Evolutionary conservation across 208 protist genomes (phyloP), one percentile per base, ranked within the genome.

Genomic region (Crithidia acanthocephali): DNA sequence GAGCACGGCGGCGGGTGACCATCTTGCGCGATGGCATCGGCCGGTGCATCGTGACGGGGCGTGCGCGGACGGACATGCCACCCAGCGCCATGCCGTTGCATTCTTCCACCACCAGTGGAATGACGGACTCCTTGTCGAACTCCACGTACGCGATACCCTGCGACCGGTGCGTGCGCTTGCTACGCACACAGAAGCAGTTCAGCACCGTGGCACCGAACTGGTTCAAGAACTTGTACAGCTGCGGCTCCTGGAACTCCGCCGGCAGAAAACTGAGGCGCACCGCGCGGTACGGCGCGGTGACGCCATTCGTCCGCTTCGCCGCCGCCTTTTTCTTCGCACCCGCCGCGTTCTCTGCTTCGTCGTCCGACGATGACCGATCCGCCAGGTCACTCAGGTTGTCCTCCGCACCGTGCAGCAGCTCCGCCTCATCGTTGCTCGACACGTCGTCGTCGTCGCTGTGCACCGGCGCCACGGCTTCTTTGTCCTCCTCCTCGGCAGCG

Each of bases 151-250:
- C 91, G 53, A 92, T 87, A 25, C 91, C 91, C 66, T 90, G 88
- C 25, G 91, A 96, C 65, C 88, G 88, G 65, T 94, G 88, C 13
- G 88, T 91, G 66, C 91, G 86, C 25, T 82, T 83, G 74, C 88
- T 96, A 61, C 91, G 91, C 45, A 96, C 91, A 40, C 88, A 94
- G 82, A 94, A 96, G 79, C 88, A 94, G 80, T 93, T 94, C 30
- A 92, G 59, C 59, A 96, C 91, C 16, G 72, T 81, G 22, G 87
- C 87, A 11, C 88, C 91, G 67, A 96, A 96, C 77, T 96, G 91
- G 45, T 70, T 82, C 22, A 96, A 79, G 60, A 96, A 96, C 73
- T 96, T 93, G 73, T 81, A 94, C 30, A 96, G 79, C 80, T 96
- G 85, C 35, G 88, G 88, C 84, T 96, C 88, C 71, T 96, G 73